phyloP scores from a whole-genome alignment of 2,329 filamentous ascomycete species.

The Aspergillus ustus region DNA sequence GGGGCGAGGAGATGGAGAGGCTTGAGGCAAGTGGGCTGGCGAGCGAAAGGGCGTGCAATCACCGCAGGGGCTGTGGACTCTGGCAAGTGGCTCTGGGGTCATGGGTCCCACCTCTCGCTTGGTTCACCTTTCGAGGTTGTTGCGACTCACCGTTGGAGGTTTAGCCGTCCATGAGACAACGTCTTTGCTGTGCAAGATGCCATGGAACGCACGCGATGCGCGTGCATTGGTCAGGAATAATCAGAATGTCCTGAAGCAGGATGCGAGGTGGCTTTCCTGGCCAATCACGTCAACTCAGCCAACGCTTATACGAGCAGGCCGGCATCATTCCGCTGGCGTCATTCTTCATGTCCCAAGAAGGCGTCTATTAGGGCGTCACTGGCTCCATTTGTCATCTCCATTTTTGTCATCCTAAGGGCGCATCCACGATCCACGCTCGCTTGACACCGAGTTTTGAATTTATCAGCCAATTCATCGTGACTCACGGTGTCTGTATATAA shows the following conservation, averaged over 20 bases:
- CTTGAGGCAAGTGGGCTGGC: background rate
- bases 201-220: background rate
- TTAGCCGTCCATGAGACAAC: background rate
- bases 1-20: background rate
- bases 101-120: background rate
- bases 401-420: slow-evolving; percentile 10
- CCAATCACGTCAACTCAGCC: background rate
- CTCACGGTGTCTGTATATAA: background rate
- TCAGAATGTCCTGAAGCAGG: background rate
- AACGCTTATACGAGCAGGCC: background rate
- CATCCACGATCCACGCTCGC: background rate
- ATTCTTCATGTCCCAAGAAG: background rate
- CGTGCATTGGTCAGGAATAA: background rate
- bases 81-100: background rate
- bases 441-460: background rate
- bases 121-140: background rate
- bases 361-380: background rate
- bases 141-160: background rate
- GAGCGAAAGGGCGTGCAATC: background rate
- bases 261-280: background rate
- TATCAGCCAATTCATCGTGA: background rate
- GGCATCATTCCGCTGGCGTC: background rate
- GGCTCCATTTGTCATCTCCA: slow-evolving; percentile 10
- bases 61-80: background rate
- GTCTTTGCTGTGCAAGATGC: background rate